Percentiles rank a stretch among this genome's conserved stretches.
phyloP scores from a whole-genome alignment of 345 rosid genomes.

The Fremontodendron californicum region DNA sequence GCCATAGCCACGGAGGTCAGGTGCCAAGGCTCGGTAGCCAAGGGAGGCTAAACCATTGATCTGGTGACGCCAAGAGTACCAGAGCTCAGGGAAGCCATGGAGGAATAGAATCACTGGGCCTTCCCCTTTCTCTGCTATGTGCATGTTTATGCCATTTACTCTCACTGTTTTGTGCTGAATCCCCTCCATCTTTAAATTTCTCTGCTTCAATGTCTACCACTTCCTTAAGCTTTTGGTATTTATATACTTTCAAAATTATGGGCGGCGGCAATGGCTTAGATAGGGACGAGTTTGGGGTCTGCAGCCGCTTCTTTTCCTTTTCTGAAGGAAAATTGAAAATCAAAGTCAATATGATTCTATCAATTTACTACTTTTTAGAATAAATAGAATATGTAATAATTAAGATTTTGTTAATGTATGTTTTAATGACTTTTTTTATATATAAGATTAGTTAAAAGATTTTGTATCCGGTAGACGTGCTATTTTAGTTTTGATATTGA shows the following conservation, averaged over 20 bases:
- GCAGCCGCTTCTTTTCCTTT: no score
- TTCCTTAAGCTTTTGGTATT: not conserved
- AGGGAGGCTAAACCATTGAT: constrained; percentile 41
- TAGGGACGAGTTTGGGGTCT: no score
- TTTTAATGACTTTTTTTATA: no score
- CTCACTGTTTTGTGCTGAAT: constrained; percentile 7
- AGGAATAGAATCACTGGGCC: constrained; percentile 54
- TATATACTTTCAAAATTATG: not conserved
- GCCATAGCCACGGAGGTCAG: constrained; percentile 66
- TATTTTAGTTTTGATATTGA: no score
- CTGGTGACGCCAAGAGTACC: constrained; percentile 80
- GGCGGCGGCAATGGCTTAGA: not conserved
- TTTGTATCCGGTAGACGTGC: no score
- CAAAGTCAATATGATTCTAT: no score
- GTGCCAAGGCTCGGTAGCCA: constrained; percentile 64
- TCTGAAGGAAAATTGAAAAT: no score
- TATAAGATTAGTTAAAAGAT: no score
- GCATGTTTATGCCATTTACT: constrained; percentile 19
- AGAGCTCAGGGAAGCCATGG: constrained; percentile 73
- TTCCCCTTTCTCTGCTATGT: constrained; percentile 51
- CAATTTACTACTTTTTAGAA: no score
- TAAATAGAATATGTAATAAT: no score
- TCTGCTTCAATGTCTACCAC: not conserved
- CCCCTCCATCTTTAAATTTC: not conserved
- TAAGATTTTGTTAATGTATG: no score